Evolutionary conservation across 352 stramenopile species (phyloP), one percentile per base, ranked within the genome.

Genomic region (Phytophthora cajani): DNA sequence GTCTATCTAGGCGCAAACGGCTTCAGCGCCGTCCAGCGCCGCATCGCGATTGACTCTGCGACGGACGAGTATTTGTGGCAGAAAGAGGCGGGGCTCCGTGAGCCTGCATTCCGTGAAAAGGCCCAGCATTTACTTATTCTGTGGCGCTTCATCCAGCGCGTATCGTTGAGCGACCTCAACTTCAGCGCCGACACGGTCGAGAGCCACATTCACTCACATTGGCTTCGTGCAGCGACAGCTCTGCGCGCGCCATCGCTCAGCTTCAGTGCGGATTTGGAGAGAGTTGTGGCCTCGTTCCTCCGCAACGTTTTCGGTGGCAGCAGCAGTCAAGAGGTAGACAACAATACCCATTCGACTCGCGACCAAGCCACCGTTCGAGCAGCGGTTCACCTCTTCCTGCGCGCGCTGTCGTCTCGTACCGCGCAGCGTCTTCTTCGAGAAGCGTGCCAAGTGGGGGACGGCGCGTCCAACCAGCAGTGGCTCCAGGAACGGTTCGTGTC

Each of bases 371-470:
- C 57, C 4, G 19, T 65, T 44, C 65, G 42, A 30, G 21, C 51
- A n/a, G 51, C 30, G 0, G 56, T 33, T 33, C 32, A 68, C 50
- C 57, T 77, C 21, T 71, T 77, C 59, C n/a, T 72, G 21, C 60
- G 60, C 2, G 51, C 62, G 5, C 12, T 69, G 21, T 64, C 51
- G 49, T 70, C 58, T 17, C 46, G 42, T 9, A 38, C 32, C 8
- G 23, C 71, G 6, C 60, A 63, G 12, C n/a, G 52, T 9, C 36
- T 67, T 32, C n/a, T 74, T 7, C 58, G 17, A 17, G 56, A 44
- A 8, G 57, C 65, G 16, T 67, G 57, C 9, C 27, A 19, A 14
- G 14, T 44, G 3, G 33, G 21, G 6, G 46, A 44, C 5, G 19
- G 5, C 44, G 47, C 47, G 32, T 54, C 19, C 0, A 56, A 23